These are phyloP conservation scores for Fusarium sp. DNA, from an alignment of 2,329 filamentous ascomycete species.

Conservation along the genomic window DNA sequence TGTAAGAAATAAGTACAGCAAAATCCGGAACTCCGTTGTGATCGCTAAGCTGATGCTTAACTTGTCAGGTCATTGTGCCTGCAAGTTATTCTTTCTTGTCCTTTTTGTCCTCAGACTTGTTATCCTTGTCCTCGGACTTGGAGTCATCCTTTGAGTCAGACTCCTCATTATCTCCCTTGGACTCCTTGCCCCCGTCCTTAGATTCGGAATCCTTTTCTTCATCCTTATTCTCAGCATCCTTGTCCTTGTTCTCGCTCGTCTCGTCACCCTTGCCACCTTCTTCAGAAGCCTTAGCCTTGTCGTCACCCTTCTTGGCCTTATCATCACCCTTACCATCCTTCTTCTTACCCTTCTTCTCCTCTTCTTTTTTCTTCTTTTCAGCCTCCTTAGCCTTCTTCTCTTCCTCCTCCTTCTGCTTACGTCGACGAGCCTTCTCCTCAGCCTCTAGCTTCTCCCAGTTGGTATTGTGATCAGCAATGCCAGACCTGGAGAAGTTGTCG, in stretches of 20 bases:
- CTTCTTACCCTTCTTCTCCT: constrained; percentile 51
- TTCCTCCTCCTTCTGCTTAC: constrained; percentile 56
- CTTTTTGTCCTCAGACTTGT: constrained; percentile 23
- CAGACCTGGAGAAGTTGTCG: constrained; percentile 54
- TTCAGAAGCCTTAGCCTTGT: constrained; percentile 16
- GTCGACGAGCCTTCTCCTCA: constrained; percentile 55
- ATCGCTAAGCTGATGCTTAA: constrained; percentile 24
- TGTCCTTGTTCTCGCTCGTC: constrained; percentile 39
- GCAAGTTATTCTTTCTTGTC: constrained; percentile 23
- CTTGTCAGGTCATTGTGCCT: background rate
- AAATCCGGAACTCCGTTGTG: constrained; percentile 22
- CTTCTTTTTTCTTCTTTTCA: constrained; percentile 48
- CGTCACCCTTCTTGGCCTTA: constrained; percentile 40
- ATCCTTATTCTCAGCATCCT: constrained; percentile 26
- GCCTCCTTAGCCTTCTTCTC: constrained; percentile 54
- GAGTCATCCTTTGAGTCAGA: constrained; percentile 33
- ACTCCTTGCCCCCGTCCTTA: constrained; percentile 34
- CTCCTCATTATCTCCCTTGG: constrained; percentile 21
- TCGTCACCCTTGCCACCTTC: constrained; percentile 42
- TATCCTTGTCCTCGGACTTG: constrained; percentile 20
- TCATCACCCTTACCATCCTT: constrained; percentile 42
- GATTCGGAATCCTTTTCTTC: constrained; percentile 25
- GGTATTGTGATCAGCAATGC: constrained; percentile 52
- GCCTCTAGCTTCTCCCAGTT: constrained; percentile 62
- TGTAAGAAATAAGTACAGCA: background rate